A percentile compares a stretch with the other conserved stretches of the same genome.
Evolutionary conservation across 768 basidiomycete genomes (phyloP).

Genomic region (Leccinum pellstonianum): DNA sequence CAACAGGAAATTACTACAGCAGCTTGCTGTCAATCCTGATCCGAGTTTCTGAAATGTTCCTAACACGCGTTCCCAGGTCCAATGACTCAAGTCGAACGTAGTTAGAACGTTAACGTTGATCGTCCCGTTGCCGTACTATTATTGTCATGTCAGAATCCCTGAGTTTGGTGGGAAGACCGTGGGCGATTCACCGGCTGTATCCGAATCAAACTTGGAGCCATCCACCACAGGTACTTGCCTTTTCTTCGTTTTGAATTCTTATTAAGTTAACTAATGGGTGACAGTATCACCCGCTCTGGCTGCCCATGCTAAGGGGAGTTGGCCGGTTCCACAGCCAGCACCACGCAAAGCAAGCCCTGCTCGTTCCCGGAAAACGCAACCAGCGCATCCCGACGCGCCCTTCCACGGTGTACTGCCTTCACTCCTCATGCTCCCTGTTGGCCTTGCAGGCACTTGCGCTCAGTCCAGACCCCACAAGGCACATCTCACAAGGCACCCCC

Average conservation of each 20-base stretch:
- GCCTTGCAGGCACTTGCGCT: slow-evolving; percentile 19
- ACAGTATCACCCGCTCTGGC: slow-evolving; percentile 41
- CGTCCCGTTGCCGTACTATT: neutral
- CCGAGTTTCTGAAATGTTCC: neutral
- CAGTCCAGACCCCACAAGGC: slow-evolving; percentile 8
- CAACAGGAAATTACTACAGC: slow-evolving; percentile 1
- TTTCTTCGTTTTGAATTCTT: neutral
- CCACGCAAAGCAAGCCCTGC: slow-evolving; percentile 44
- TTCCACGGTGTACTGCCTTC: slow-evolving; percentile 10
- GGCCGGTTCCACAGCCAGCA: slow-evolving; percentile 53
- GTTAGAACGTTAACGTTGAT: neutral
- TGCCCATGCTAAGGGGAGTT: slow-evolving; percentile 75
- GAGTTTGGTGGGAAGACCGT: slow-evolving; percentile 1
- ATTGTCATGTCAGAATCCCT: slow-evolving; percentile 1
- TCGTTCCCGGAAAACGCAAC: slow-evolving; percentile 20
- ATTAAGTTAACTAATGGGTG: slow-evolving; percentile 11
- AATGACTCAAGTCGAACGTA: neutral
- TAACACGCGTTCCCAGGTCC: neutral
- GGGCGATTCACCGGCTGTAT: slow-evolving; percentile 15
- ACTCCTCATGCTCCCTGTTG: slow-evolving; percentile 25
- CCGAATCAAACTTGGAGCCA: slow-evolving; percentile 8
- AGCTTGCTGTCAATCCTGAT: neutral
- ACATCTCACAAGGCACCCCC: slow-evolving; percentile 4
- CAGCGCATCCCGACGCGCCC: slow-evolving; percentile 1
- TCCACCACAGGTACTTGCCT: neutral